phyloP scores from a whole-genome alignment of 139 green algal species.

The Parachlorella kessleri region DNA sequence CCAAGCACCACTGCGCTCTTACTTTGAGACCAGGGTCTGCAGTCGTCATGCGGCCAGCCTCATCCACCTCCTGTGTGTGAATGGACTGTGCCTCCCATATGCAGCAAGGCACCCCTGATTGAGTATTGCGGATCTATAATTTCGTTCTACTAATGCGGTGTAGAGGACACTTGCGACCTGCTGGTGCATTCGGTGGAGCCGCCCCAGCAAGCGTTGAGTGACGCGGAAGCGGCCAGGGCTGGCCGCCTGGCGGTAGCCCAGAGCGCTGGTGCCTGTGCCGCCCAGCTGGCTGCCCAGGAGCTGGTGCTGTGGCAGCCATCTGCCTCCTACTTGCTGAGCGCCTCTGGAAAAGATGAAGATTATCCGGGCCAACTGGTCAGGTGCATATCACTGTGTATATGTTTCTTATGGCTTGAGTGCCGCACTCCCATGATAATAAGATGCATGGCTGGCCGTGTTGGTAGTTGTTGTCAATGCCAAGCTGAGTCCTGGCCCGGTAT shows the following conservation, averaged over 20 bases:
- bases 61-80: neutral
- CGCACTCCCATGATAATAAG: neutral
- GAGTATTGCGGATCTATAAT: neutral
- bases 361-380: slow-evolving; percentile 4
- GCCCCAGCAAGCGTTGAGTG: neutral
- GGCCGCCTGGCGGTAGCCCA: neutral
- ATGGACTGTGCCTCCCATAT: neutral
- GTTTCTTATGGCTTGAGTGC: slow-evolving; percentile 1
- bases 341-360: neutral
- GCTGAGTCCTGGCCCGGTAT: neutral
- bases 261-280: slow-evolving; percentile 19
- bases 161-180: slow-evolving; percentile 1
- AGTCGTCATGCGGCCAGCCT: neutral
- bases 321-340: neutral
- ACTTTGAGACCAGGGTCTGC: neutral
- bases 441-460: neutral
- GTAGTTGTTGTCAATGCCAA: neutral
- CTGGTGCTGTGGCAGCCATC: slow-evolving; percentile 39
- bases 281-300: slow-evolving; percentile 3
- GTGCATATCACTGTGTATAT: neutral
- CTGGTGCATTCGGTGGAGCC: slow-evolving; percentile 27
- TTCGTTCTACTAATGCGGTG: neutral
- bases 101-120: neutral
- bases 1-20: neutral
- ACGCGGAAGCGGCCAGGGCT: too few relatives aligned